Evolutionary conservation across 2,329 filamentous ascomycete species (phyloP), one percentile per base, ranked within the genome.

Genomic region (Zymoseptoria tritici): DNA sequence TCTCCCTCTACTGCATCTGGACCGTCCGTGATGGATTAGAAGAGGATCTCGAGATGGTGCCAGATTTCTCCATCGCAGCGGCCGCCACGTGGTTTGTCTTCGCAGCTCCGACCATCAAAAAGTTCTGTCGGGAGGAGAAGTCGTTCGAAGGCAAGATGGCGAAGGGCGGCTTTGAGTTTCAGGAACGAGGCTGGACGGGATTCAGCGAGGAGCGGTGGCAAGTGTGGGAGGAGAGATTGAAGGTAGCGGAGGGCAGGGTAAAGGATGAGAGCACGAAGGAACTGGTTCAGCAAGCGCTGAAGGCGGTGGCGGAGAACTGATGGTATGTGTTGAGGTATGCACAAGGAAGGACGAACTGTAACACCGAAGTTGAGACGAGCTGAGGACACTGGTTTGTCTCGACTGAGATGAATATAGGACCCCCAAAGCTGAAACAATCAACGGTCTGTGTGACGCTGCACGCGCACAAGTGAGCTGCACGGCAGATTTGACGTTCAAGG

Each of bases 1-100:
- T 70, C 53, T 70, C 70, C 2, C 57, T 71, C 13, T 71, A 67
- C 50, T 62, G 64, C 51, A 61, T 72, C 24, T 72, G 70, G 70
- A 67, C 70, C 5, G 56, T 71, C 19, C 66, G 70, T n/a, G 52
- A 60, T 9, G 69, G 68, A 4, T 61, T 72, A 5, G 70, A 72
- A 56, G 67, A 70, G 21, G 62, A 67, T 2, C 50, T 57, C 22
- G 56, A 59, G 5, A 57, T 63, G 24, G 46, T 58, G n/a, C 56
- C 60, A 9, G 63, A 70, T 29, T 59, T 64, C 5, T 62, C 67
- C 9, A 19, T 69, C 8, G 61, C 62, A n/a, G 66, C 70, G 2
- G 68, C 70, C 3, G 65, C 68, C 5, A 65, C 69, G 2, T 72
- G 70, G 70, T 65, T 71, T 20, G 65, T 67, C 9, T 68, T 67